phyloP scores from a whole-genome alignment of 257 asterid species.

The Rehmannia glutinosa region DNA sequence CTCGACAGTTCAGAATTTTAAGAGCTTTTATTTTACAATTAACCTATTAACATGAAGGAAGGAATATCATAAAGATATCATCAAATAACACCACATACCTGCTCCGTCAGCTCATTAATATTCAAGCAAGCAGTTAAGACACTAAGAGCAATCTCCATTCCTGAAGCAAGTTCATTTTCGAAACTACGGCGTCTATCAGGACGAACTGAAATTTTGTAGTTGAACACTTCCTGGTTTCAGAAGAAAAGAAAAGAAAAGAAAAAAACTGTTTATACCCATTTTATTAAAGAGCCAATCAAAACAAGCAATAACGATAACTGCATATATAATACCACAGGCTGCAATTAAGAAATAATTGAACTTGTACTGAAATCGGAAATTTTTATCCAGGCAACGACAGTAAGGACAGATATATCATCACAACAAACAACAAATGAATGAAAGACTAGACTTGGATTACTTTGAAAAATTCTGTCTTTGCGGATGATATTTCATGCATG shows the following conservation, averaged over 20 bases:
- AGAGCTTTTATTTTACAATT: background rate
- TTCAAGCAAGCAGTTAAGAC: slow-evolving; percentile 88
- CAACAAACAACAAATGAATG: background rate
- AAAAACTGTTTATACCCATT: slow-evolving; percentile 5
- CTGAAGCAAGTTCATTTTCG: slow-evolving; percentile 84
- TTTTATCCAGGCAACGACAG: background rate
- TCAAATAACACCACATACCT: slow-evolving; percentile 44
- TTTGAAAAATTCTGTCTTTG: background rate
- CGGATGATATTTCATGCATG: background rate
- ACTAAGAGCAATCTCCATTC: slow-evolving; percentile 69
- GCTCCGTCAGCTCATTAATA: slow-evolving; percentile 73
- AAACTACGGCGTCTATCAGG: slow-evolving; percentile 96
- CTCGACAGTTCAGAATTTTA: background rate
- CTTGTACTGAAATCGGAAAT: slow-evolving; percentile 6
- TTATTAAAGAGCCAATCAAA: slow-evolving; percentile 1
- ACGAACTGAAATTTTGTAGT: slow-evolving; percentile 94
- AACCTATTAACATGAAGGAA: background rate
- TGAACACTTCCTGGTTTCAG: slow-evolving; percentile 79
- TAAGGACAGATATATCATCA: background rate
- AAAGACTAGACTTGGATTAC: background rate
- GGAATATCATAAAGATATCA: background rate
- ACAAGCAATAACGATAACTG: background rate
- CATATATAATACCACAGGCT: background rate
- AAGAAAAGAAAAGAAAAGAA: background rate
- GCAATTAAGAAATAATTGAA: background rate